phyloP scores from a whole-genome alignment of 73 alveolate species.

The Uronychia setigera region DNA sequence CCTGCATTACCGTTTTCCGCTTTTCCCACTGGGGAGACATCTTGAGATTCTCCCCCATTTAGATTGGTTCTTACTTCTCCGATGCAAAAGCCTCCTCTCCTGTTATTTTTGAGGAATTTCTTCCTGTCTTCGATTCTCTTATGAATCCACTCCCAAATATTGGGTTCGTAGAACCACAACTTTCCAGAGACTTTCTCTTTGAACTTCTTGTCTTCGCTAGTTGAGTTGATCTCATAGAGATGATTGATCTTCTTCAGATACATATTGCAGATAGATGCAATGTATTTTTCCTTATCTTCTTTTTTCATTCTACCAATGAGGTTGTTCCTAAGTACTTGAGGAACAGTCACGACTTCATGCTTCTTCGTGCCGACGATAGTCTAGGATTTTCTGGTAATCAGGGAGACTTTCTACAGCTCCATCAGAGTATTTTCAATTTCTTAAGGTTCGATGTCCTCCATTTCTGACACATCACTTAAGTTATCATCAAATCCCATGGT shows the following conservation, averaged over 20 bases:
- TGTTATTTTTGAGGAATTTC: not conserved
- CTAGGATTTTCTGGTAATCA: not conserved
- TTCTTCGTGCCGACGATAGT: not conserved
- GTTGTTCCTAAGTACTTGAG: not conserved
- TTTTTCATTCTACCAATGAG: not conserved
- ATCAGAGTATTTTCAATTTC: not conserved
- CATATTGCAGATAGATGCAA: not conserved
- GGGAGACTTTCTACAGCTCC: not conserved
- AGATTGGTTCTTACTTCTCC: not conserved
- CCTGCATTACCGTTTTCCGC: not conserved
- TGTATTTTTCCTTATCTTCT: not conserved
- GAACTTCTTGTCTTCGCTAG: not conserved
- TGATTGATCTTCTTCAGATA: not conserved
- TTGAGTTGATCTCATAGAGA: not conserved
- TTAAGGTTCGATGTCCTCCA: not conserved
- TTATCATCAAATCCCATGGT: not conserved
- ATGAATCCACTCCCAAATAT: constrained; percentile 12
- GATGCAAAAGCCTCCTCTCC: not conserved
- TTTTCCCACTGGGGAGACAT: too few species aligned
- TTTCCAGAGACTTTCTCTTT: not conserved
- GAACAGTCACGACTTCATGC: not conserved
- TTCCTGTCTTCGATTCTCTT: not conserved
- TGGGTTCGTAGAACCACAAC: constrained; percentile 2
- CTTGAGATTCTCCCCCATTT: not conserved
- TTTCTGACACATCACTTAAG: not conserved